Base-by-base conservation (phyloP, 1,139 yeast species). In the Geotrichum fermentans region DNA sequence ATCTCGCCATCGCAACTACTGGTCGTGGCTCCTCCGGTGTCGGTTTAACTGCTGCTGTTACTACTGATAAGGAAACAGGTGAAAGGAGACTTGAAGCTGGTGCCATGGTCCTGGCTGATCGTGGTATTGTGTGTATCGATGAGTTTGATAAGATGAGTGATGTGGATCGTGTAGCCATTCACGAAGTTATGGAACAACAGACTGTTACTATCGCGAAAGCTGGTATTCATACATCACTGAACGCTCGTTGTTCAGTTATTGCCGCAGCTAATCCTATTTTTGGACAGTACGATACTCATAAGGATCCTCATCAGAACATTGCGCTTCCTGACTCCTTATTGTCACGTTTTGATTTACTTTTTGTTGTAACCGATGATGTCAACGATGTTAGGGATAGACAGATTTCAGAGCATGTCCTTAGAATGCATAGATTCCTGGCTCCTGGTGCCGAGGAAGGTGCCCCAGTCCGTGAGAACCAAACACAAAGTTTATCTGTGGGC, bases 1-100 rank as follows among this genome's bases (percentile, higher is more conserved):
- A 95, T 1, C 73, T 92, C 59, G 98, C 98, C 1, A 90, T 92
- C 60, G 97, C 98, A 24, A 94, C 99, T 1, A 94, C 99, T 1
- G 99, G 99, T 73, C 81, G 96, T 67, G 99, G 98, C 53, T 90
- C 97, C 14, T 90, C 98, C 0, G 99, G 98, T 68, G 99, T 94
- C 43, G 99, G 98, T 85, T 78, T 92, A 63, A 92, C 99, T 0
- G 99, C 99, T 13, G 98, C 99, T 0, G 99, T 92, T 3, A 90
- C 97, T 2, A 80, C 92, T 2, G 99, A 92, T 67, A 83, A 83
- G 61, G 98, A 92, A 67, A 92, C 98, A 0, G 98, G 98, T 47
- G 99, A 92, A 71, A 77, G 97, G 63, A 78, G 96, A 60, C 73
- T 92, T 56, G 98, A 94, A 69, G 99, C 98, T 0, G 99, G 99